A percentile compares a stretch with the other conserved stretches of the same genome.
These are phyloP conservation scores for Massariosphaeria phaeospora DNA, from an alignment of 495 filamentous ascomycete genomes.

Conservation along the genomic window DNA sequence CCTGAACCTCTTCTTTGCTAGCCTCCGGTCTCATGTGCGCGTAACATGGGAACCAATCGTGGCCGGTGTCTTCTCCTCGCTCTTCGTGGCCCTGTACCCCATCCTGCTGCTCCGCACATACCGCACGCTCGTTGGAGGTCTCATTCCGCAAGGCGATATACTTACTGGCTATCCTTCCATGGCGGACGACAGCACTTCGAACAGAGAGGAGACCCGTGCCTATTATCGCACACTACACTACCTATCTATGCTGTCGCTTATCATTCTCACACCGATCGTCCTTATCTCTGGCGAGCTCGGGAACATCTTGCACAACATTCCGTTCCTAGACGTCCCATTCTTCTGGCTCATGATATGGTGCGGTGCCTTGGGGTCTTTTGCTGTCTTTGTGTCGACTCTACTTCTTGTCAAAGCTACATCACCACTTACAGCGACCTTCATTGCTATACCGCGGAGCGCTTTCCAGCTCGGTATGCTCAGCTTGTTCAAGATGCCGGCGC, in stretches of 20 bases:
- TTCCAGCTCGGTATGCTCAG: slow-evolving; percentile 43
- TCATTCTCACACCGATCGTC: slow-evolving; percentile 46
- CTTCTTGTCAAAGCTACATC: slow-evolving; percentile 43
- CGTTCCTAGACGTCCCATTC: slow-evolving; percentile 49
- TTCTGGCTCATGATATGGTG: slow-evolving; percentile 46
- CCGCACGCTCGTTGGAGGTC: slow-evolving; percentile 36
- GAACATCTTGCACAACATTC: slow-evolving; percentile 47
- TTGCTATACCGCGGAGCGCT: slow-evolving; percentile 40
- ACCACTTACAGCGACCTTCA: slow-evolving; percentile 43
- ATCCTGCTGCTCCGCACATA: slow-evolving; percentile 47
- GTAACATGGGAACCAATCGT: slow-evolving; percentile 49
- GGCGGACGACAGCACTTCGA: slow-evolving; percentile 20
- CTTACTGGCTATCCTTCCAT: slow-evolving; percentile 26
- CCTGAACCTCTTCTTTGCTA: slow-evolving; percentile 47
- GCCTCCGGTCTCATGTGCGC: slow-evolving; percentile 39
- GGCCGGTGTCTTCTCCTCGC: slow-evolving; percentile 48
- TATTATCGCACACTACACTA: slow-evolving; percentile 50
- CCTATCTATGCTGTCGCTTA: slow-evolving; percentile 45
- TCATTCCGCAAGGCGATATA: slow-evolving; percentile 32
- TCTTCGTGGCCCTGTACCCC: slow-evolving; percentile 50
- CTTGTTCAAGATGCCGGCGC: slow-evolving; percentile 37
- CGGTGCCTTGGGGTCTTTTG: slow-evolving; percentile 39
- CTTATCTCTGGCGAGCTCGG: slow-evolving; percentile 47
- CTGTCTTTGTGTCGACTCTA: slow-evolving; percentile 42
- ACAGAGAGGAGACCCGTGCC: slow-evolving; percentile 44